phyloP scores from a whole-genome alignment of 169 alveolate species.

The Babesia ovis region DNA sequence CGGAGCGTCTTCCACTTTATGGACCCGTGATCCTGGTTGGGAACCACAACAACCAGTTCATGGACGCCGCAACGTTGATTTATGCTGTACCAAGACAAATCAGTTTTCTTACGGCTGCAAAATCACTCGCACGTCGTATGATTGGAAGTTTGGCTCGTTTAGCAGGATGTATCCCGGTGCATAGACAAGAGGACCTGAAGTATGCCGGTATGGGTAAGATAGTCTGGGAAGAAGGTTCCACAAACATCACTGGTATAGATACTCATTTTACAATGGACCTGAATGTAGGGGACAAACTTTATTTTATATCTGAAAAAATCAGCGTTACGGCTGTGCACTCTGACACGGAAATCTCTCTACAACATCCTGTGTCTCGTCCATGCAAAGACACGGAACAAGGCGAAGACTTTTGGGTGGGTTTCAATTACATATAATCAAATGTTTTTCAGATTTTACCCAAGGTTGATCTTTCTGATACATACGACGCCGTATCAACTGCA shows the following conservation, averaged over 20 bases:
- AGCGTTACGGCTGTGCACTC: constrained; percentile 80
- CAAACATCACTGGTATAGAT: constrained; percentile 76
- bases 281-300: constrained; percentile 83
- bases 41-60: constrained; percentile 89
- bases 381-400: constrained; percentile 74
- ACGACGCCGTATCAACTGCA: constrained; percentile 84
- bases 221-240: constrained; percentile 68
- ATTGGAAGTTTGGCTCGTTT: constrained; percentile 84
- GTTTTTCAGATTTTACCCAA: constrained; percentile 80
- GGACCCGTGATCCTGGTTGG: constrained; percentile 90
- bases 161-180: constrained; percentile 89
- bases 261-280: constrained; percentile 84
- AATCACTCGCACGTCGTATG: constrained; percentile 77
- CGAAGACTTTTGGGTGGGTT: constrained; percentile 65
- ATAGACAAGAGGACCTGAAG: constrained; percentile 85
- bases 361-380: constrained; percentile 61
- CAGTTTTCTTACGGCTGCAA: constrained; percentile 84
- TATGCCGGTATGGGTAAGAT: constrained; percentile 83
- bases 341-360: constrained; percentile 83
- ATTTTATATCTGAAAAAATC: constrained; percentile 72
- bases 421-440: not conserved
- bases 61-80: constrained; percentile 87
- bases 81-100: constrained; percentile 88
- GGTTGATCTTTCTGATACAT: constrained; percentile 88
- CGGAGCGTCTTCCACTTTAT: constrained; percentile 87